phyloP scores from a whole-genome alignment of 371 early-diverging fungal genomes.

The Dipsacomyces acuminosporus region DNA sequence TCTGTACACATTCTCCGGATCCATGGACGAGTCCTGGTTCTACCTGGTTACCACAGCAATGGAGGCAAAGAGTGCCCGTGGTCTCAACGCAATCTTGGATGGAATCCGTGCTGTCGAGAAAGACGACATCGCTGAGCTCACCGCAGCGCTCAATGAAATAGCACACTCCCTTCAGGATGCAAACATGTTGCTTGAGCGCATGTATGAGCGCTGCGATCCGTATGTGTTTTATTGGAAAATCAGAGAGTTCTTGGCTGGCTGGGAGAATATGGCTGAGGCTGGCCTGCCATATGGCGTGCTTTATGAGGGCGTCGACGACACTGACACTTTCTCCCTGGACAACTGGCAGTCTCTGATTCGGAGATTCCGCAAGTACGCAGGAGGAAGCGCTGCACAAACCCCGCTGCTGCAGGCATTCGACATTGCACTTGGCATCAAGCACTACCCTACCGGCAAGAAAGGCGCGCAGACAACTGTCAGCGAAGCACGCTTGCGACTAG shows the following conservation, averaged over 20 bases:
- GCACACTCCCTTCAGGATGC: conserved; percentile 56
- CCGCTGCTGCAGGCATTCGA: conserved; percentile 90
- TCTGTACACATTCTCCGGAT: conserved; percentile 80
- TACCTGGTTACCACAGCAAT: conserved; percentile 87
- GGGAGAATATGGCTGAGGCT: conserved; percentile 85
- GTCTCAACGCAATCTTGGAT: conserved; percentile 58
- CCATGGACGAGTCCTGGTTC: conserved; percentile 94
- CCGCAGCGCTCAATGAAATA: conserved; percentile 54
- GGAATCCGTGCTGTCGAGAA: conserved; percentile 54
- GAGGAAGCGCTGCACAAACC: conserved; percentile 94
- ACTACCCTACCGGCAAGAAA: conserved; percentile 65
- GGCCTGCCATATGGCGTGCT: conserved; percentile 80
- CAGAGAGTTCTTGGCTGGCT: conserved; percentile 87
- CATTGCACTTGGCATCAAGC: conserved; percentile 85
- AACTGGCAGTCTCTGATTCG: conserved; percentile 57
- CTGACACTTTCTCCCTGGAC: conserved; percentile 51
- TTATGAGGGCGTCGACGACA: conserved; percentile 85
- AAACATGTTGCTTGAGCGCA: conserved; percentile 63
- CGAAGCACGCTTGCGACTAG: conserved; percentile 28
- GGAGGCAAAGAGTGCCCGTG: conserved; percentile 82
- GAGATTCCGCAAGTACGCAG: conserved; percentile 73
- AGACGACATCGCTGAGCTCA: conserved; percentile 51
- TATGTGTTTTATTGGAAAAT: conserved; percentile 94
- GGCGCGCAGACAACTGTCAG: conserved; percentile 25
- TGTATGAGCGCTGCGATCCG: conserved; percentile 93